These are phyloP conservation scores for Hordeum marinum DNA, from an alignment of 176 grass and related monocot species.

Conservation along the genomic window DNA sequence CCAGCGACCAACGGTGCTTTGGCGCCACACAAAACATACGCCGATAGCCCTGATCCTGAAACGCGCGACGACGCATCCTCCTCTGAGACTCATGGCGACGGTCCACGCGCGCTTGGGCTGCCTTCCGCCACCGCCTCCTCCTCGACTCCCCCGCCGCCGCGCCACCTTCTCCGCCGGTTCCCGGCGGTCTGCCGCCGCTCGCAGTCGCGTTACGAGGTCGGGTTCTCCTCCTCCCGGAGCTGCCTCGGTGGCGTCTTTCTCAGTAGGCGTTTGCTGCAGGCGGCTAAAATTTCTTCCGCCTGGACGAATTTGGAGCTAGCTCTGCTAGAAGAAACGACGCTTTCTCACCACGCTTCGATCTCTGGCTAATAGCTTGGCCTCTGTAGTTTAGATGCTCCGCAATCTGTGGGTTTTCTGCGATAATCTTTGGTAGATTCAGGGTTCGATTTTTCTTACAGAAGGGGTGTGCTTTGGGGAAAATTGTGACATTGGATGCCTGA, in stretches of 20 bases:
- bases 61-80: neutral
- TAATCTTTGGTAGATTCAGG: neutral
- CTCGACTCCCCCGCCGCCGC: neutral
- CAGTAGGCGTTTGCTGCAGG: neutral
- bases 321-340: neutral
- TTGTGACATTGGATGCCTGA: slow-evolving; percentile 3
- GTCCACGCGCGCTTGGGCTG: slow-evolving; percentile 23
- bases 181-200: slow-evolving; percentile 3
- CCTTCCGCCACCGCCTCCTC: slow-evolving; percentile 11
- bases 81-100: slow-evolving; percentile 18
- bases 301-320: neutral
- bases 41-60: neutral
- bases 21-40: slow-evolving; percentile 31
- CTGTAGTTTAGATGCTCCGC: neutral
- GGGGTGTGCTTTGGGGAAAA: neutral
- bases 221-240: neutral
- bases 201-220: slow-evolving; percentile 28
- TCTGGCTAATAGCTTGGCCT: neutral
- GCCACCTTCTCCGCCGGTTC: neutral
- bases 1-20: slow-evolving; percentile 6
- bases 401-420: neutral
- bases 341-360: neutral
- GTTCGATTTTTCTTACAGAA: neutral
- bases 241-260: neutral
- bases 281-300: neutral